phyloP scores from a whole-genome alignment of 495 filamentous ascomycete species.

The Hypoxylon perforatum region DNA sequence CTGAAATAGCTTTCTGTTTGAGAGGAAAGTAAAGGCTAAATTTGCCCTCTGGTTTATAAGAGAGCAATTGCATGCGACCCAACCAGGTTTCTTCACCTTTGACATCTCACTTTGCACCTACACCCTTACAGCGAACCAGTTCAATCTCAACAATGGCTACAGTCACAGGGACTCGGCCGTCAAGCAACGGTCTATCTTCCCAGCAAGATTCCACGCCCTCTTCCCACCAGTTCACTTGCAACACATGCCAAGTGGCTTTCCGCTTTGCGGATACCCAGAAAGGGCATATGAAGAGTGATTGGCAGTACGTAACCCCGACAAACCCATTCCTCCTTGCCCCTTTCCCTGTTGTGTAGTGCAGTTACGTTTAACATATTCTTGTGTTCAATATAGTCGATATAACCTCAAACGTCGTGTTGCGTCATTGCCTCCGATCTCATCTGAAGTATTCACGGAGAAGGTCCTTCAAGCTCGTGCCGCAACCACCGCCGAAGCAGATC shows the following conservation, averaged over 20 bases:
- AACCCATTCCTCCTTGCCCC: not conserved
- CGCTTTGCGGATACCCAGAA: conserved; percentile 92
- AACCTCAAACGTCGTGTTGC: conserved; percentile 97
- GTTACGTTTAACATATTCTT: conserved; percentile 27
- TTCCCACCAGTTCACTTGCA: conserved; percentile 94
- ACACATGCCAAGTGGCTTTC: conserved; percentile 97
- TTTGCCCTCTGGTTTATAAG: not conserved
- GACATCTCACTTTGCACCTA: not conserved
- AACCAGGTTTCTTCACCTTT: not conserved
- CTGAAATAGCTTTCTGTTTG: conserved; percentile 17
- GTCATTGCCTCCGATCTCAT: conserved; percentile 88
- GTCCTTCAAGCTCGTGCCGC: conserved; percentile 91
- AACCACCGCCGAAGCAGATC: conserved; percentile 83
- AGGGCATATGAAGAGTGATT: conserved; percentile 95
- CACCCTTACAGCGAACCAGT: not conserved
- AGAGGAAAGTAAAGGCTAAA: conserved; percentile 2
- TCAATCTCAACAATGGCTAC: conserved; percentile 62
- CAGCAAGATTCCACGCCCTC: conserved; percentile 52
- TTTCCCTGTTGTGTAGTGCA: not conserved
- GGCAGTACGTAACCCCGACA: conserved; percentile 78
- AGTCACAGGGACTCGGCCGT: conserved; percentile 55
- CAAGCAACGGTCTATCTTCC: conserved; percentile 43
- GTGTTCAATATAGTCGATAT: conserved; percentile 74
- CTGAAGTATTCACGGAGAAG: conserved; percentile 95
- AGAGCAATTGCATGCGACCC: not conserved